Evolutionary conservation across 2,329 filamentous ascomycete species (phyloP).

Genomic region (Cytospora mali): DNA sequence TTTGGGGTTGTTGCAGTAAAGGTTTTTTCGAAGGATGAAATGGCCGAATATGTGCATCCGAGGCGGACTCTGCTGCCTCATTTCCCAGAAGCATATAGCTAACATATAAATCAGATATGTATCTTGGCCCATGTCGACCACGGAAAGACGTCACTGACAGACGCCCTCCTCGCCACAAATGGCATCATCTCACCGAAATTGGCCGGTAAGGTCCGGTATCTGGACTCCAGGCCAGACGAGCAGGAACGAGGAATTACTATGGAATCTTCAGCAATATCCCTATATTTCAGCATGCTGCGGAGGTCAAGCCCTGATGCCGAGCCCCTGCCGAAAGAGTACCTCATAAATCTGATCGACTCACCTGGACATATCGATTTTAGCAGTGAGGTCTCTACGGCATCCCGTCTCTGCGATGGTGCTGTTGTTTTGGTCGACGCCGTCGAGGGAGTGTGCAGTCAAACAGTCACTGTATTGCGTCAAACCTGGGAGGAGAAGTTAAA

Average conservation of each 20-base stretch:
- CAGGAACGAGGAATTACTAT: conserved; percentile 98
- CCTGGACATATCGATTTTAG: conserved; percentile 99
- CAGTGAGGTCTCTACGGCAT: conserved; percentile 95
- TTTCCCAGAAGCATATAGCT: conserved; percentile 30
- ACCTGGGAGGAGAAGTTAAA: conserved; percentile 96
- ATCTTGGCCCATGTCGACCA: conserved; percentile 97
- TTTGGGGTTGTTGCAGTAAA: too few species aligned
- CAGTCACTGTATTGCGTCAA: conserved; percentile 92
- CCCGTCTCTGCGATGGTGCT: conserved; percentile 89
- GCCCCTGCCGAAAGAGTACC: conserved; percentile 80
- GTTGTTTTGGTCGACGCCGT: conserved; percentile 95
- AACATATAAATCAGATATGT: conserved; percentile 65
- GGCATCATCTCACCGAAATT: conserved; percentile 98
- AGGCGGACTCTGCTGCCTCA: too few species aligned
- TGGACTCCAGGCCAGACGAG: conserved; percentile 95
- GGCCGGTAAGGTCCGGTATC: conserved; percentile 95
- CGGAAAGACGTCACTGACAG: conserved; percentile 96
- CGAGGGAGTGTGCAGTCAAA: conserved; percentile 97
- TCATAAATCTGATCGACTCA: conserved; percentile 97
- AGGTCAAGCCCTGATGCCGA: conserved; percentile 67
- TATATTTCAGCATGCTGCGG: conserved; percentile 91
- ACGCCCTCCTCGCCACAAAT: conserved; percentile 95
- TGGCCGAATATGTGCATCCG: too few species aligned
- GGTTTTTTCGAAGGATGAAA: too few species aligned
- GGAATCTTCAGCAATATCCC: conserved; percentile 97